A percentile compares a stretch with the other conserved stretches of the same genome.
These are phyloP conservation scores for Calycina herbarum DNA, from an alignment of 2,329 filamentous ascomycete species.

Conservation along the genomic window DNA sequence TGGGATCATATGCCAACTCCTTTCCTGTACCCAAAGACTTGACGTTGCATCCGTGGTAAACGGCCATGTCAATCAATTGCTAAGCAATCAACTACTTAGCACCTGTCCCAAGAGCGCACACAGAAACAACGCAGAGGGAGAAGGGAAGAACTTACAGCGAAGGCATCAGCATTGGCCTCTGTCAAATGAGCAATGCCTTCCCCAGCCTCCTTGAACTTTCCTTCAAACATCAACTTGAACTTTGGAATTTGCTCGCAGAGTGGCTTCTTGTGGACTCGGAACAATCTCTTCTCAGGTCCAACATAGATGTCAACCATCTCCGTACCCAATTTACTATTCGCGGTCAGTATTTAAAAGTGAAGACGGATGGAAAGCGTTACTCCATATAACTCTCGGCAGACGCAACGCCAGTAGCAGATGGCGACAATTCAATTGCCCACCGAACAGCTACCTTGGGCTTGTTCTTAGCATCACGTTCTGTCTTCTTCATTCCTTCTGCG, in stretches of 20 bases:
- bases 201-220: neutral
- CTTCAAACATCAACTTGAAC: neutral
- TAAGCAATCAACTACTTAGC: neutral
- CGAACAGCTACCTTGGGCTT: neutral
- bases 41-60: neutral
- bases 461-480: neutral
- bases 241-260: neutral
- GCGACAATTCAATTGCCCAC: neutral
- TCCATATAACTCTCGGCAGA: neutral
- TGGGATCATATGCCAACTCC: neutral
- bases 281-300: neutral
- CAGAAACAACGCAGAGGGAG: neutral
- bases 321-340: constrained; percentile 1
- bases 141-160: neutral
- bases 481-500: neutral
- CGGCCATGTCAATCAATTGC: neutral
- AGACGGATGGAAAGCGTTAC: neutral
- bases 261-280: neutral
- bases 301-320: constrained; percentile 2
- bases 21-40: neutral
- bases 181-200: neutral
- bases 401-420: neutral
- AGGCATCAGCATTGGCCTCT: neutral
- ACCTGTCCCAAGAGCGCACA: too few species aligned
- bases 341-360: neutral